These are phyloP conservation scores for Ogataea allantospora DNA, from an alignment of 805 yeast species.

Conservation along the genomic window DNA sequence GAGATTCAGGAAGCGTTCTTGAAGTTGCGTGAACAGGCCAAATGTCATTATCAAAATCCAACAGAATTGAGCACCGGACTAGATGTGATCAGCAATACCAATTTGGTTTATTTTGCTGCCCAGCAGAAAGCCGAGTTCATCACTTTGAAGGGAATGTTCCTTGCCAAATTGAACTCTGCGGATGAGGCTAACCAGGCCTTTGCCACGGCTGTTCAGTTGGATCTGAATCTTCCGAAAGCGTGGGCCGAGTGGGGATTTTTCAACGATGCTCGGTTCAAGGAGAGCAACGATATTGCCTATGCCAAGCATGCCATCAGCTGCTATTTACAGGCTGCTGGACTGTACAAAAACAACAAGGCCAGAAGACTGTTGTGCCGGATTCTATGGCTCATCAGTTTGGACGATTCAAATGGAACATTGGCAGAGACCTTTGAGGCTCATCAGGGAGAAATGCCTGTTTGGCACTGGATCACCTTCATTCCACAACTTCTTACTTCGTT, in stretches of 20 bases:
- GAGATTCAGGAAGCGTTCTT: slow-evolving; percentile 98
- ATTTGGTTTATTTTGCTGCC: slow-evolving; percentile 91
- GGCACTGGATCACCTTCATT: slow-evolving; percentile 98
- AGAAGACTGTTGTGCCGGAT: slow-evolving; percentile 85
- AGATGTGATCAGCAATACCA: slow-evolving; percentile 95
- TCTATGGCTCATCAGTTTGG: slow-evolving; percentile 89
- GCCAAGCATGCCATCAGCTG: slow-evolving; percentile 96
- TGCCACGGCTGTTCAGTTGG: slow-evolving; percentile 96
- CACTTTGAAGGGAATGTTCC: slow-evolving; percentile 96
- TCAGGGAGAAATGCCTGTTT: slow-evolving; percentile 94
- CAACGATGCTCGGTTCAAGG: slow-evolving; percentile 84
- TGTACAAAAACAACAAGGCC: slow-evolving; percentile 89
- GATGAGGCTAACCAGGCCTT: slow-evolving; percentile 98
- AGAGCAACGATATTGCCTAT: slow-evolving; percentile 70
- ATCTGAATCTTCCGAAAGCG: slow-evolving; percentile 90
- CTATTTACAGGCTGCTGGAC: slow-evolving; percentile 95
- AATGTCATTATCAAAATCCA: slow-evolving; percentile 92
- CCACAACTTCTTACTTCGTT: slow-evolving; percentile 90
- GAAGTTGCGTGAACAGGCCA: slow-evolving; percentile 94
- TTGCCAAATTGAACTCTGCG: slow-evolving; percentile 82
- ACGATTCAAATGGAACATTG: slow-evolving; percentile 77
- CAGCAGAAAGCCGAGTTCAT: slow-evolving; percentile 98
- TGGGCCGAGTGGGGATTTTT: slow-evolving; percentile 99
- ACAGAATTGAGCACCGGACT: slow-evolving; percentile 90
- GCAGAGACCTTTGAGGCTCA: slow-evolving; percentile 87